Evolutionary conservation across 805 yeast species (phyloP).

Genomic region (Wickerhamomyces canadensis): DNA sequence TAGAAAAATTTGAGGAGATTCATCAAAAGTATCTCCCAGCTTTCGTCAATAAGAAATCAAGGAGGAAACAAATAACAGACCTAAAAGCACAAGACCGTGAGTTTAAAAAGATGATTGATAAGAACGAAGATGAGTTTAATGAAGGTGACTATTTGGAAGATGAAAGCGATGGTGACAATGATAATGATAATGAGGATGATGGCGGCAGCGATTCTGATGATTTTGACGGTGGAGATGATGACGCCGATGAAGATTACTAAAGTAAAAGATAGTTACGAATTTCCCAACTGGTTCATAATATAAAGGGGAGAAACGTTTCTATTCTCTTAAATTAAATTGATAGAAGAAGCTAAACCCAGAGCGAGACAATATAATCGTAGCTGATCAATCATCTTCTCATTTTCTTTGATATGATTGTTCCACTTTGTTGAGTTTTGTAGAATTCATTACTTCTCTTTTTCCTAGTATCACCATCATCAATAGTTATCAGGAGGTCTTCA

Average conservation of each 20-base stretch:
- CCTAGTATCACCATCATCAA: conserved; percentile 9
- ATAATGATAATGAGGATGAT: conserved; percentile 1
- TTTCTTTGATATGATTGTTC: conserved; percentile 5
- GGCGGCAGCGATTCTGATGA: conserved; percentile 6
- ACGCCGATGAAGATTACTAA: conserved; percentile 14
- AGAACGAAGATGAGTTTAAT: conserved; percentile 11
- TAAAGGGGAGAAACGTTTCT: no score
- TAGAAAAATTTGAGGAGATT: conserved; percentile 15
- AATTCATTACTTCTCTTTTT: conserved; percentile 10
- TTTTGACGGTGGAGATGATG: conserved; percentile 2
- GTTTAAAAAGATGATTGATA: conserved; percentile 10
- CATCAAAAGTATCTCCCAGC: conserved; percentile 9
- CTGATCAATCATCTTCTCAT: conserved; percentile 1
- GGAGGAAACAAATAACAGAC: conserved; percentile 14
- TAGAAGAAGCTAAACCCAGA: no score
- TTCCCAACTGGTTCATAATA: no score
- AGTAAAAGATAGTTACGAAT: background rate
- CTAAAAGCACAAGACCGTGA: conserved; percentile 14
- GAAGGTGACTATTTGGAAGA: conserved; percentile 10
- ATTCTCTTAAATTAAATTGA: no score
- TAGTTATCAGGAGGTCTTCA: conserved; percentile 16
- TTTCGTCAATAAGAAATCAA: conserved; percentile 12
- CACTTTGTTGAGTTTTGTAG: conserved; percentile 5
- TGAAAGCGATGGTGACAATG: conserved; percentile 5
- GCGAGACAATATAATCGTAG: no score